Evolutionary conservation across 148 eudicot species (phyloP), one percentile per base, ranked within the genome.

Genomic region (Hydrangea macrophylla): DNA sequence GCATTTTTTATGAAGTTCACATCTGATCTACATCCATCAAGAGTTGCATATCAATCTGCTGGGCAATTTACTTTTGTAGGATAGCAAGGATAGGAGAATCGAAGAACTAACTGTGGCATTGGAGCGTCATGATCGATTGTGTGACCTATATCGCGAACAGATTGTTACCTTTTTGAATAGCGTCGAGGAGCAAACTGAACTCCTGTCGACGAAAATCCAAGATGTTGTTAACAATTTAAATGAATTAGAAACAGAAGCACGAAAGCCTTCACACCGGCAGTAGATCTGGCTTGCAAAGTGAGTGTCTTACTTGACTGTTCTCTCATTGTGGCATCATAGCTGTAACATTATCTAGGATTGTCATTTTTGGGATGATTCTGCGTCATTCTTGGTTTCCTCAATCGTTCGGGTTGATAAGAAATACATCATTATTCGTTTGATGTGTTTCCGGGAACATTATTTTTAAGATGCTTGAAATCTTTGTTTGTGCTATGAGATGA

Each of bases 161-260:
- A 67, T 67, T 36, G 26, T 30, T 53, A 35, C 28, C 23, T 67
- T 67, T 55, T 69, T 74, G 55, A 8, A 37, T 44, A 45, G 39
- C 20, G 36, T 74, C 7, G 64, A 74, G 63, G 68, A 74, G 54
- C 68, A 74, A 57, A 68, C 73, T 9, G 73, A 74, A 57, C 36
- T 55, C 24, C 31, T 68, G 33, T 74, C 78, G 24, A 26, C 61
- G 11, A 74, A 74, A 74, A 68, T 68, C 31, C 57, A 61, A 68
- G 73, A 55, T 23, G 75, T 32, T 62, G 78, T 74, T 55, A 39
- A 68, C 40, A 68, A 55, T 10, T 62, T 74, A 42, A 61, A 69
- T 62, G 73, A 62, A 62, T 23, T 68, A 9, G 78, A 74, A 24
- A 44, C 69, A 24, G 70, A 58, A 68, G 67, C 9, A 9, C 53